A percentile compares a stretch with the other conserved stretches of the same genome.
Conservation (phyloP, 1,284 basidiomycete genomes). For the Butyriboletus appendiculatus region DNA sequence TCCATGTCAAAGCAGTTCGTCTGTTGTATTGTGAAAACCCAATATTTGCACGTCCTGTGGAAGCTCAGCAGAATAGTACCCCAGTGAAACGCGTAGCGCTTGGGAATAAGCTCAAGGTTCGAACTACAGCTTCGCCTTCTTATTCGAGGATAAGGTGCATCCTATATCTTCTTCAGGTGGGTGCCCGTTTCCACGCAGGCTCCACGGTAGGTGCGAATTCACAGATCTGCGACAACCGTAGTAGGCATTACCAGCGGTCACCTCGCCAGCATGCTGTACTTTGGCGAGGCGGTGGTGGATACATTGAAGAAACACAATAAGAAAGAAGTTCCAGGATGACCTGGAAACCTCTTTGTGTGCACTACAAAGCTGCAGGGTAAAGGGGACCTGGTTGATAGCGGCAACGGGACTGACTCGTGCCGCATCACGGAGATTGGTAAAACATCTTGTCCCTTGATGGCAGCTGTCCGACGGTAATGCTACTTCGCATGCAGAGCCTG, state of each 20-base stretch:
- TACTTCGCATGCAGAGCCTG: background rate
- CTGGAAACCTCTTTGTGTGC: background rate
- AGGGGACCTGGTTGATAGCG: background rate
- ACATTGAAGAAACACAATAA: background rate
- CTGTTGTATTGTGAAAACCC: too few relatives aligned
- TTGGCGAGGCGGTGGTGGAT: background rate
- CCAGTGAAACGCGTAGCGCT: too few relatives aligned
- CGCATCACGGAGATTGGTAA: background rate
- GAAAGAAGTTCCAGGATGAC: background rate
- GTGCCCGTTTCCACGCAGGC: background rate
- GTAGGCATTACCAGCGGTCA: too few relatives aligned
- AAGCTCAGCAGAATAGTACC: too few relatives aligned
- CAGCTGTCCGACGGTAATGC: background rate
- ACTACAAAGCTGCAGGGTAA: background rate
- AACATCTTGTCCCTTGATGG: background rate
- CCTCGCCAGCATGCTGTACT: background rate
- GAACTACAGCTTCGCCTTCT: too few relatives aligned
- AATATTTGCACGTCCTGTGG: too few relatives aligned
- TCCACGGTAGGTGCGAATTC: background rate
- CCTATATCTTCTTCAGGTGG: too few relatives aligned
- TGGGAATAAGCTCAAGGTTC: too few relatives aligned
- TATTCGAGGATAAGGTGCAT: too few relatives aligned
- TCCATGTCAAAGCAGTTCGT: too few relatives aligned
- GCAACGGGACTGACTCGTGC: background rate
- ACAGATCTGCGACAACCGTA: slow-evolving; percentile 7